Evolutionary conservation across 257 asterid genomes (phyloP).

Genomic region (Prunella vulgaris): DNA sequence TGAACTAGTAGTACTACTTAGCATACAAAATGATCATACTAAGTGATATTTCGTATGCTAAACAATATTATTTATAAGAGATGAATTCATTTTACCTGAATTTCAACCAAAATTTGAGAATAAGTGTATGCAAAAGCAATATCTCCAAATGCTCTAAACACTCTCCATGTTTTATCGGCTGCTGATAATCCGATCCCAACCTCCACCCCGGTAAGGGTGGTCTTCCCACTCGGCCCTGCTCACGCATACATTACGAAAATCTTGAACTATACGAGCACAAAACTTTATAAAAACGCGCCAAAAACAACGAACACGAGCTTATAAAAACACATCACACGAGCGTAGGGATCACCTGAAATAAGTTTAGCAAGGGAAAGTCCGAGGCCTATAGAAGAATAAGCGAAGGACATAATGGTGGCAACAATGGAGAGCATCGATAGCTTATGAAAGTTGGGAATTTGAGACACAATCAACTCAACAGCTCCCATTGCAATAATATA

Average conservation of each 20-base stretch:
- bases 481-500: constrained; percentile 58
- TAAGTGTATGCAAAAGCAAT: constrained; percentile 67
- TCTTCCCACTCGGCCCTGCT: constrained; percentile 38
- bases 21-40: no score
- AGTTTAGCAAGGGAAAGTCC: constrained; percentile 58
- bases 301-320: no score
- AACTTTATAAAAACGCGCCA: not conserved
- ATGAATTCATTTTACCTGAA: constrained; percentile 39
- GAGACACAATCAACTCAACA: constrained; percentile 53
- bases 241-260: not conserved
- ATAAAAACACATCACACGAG: no score
- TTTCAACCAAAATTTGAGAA: constrained; percentile 58
- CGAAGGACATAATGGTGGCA: constrained; percentile 70
- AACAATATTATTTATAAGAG: no score
- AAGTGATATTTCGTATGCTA: no score
- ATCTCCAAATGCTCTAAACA: constrained; percentile 63
- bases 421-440: constrained; percentile 48
- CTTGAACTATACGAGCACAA: not conserved
- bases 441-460: constrained; percentile 61
- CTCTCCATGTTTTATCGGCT: constrained; percentile 62
- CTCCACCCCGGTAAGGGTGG: constrained; percentile 47
- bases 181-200: constrained; percentile 41
- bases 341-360: constrained; percentile 37
- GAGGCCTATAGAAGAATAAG: constrained; percentile 57
- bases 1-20: no score